Conservation (phyloP, 1,139 yeast species). For the Torulaspora pretoriensis region DNA sequence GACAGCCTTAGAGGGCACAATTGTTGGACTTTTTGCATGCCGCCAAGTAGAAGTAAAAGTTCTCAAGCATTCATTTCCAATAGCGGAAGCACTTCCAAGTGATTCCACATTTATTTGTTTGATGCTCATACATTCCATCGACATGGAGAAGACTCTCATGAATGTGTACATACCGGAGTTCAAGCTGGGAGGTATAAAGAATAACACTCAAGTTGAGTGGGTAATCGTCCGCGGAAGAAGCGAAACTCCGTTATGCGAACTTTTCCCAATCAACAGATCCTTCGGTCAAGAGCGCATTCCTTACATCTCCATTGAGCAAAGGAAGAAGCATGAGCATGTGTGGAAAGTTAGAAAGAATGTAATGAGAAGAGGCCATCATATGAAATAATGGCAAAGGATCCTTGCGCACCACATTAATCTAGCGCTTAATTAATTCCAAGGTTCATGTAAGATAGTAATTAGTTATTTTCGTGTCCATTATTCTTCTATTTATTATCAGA, state of each 20-base stretch:
- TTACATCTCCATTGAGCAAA: constrained; percentile 47
- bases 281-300: constrained; percentile 39
- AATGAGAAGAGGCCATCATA: constrained; percentile 46
- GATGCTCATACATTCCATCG: constrained; percentile 61
- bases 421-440: neutral
- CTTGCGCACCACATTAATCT: neutral
- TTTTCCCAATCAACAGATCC: constrained; percentile 34
- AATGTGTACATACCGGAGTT: constrained; percentile 56
- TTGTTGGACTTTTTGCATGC: constrained; percentile 45
- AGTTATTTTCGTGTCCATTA: too few relatives aligned
- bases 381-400: constrained; percentile 14
- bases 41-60: neutral
- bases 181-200: constrained; percentile 3
- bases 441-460: neutral
- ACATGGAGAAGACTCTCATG: constrained; percentile 40
- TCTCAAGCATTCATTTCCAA: constrained; percentile 19
- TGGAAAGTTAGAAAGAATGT: constrained; percentile 63
- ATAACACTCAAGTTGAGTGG: constrained; percentile 37
- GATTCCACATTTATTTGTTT: constrained; percentile 40
- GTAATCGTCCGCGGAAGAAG: constrained; percentile 63
- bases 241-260: constrained; percentile 51
- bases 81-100: constrained; percentile 7
- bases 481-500: neutral
- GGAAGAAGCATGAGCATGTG: constrained; percentile 49
- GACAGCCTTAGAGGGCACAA: constrained; percentile 50